These are phyloP conservation scores for Avena eriantha DNA, from an alignment of 176 grass and related monocot genomes.

Conservation along the genomic window DNA sequence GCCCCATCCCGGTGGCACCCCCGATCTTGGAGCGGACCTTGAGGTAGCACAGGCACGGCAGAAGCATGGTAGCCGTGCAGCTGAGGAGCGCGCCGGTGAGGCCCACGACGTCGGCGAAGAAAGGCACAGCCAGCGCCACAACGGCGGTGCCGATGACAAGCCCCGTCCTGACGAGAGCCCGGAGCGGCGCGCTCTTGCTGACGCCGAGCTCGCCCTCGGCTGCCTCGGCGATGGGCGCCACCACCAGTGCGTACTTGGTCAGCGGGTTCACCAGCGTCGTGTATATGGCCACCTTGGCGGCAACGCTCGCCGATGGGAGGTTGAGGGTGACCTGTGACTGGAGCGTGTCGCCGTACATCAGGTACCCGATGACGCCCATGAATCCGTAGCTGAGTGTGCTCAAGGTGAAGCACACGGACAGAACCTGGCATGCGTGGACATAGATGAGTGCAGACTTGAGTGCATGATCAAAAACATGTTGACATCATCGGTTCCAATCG, in stretches of 20 bases:
- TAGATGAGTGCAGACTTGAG: no score
- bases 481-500: no score
- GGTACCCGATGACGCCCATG: constrained; percentile 48
- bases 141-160: constrained; percentile 34
- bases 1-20: background rate
- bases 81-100: constrained; percentile 51
- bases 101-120: constrained; percentile 46
- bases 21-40: constrained; percentile 42
- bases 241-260: constrained; percentile 48
- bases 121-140: constrained; percentile 46
- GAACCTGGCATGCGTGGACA: constrained; percentile 14
- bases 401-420: constrained; percentile 45
- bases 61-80: constrained; percentile 45
- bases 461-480: background rate
- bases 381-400: constrained; percentile 53
- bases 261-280: constrained; percentile 61
- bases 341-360: constrained; percentile 53
- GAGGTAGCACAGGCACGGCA: constrained; percentile 58
- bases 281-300: constrained; percentile 59
- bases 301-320: constrained; percentile 31
- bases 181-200: constrained; percentile 5
- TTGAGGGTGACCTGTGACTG: constrained; percentile 55
- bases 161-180: constrained; percentile 28
- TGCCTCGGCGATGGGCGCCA: constrained; percentile 28
- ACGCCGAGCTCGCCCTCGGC: constrained; percentile 35